phyloP scores from a whole-genome alignment of 805 yeast species.

The Suhomyces sp. region DNA sequence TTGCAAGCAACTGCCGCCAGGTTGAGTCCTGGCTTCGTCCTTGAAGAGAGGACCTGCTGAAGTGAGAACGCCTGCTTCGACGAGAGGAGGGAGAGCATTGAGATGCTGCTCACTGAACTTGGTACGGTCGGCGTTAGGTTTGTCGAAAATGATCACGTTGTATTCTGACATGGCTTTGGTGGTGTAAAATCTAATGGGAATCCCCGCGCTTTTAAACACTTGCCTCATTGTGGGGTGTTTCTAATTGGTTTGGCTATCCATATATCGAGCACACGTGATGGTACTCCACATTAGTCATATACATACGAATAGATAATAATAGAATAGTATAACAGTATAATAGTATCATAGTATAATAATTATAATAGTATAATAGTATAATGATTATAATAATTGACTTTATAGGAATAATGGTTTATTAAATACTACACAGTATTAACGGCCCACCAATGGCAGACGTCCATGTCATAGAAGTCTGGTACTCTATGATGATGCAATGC shows the following conservation, averaged over 20 bases:
- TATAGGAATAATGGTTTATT: neutral
- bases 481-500: constrained; percentile 2
- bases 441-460: neutral
- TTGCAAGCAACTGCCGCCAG: constrained; percentile 69
- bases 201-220: neutral
- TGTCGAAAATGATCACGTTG: constrained; percentile 66
- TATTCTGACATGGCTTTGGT: constrained; percentile 18
- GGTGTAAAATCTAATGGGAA: neutral
- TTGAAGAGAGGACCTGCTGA: constrained; percentile 44
- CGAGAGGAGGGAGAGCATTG: constrained; percentile 41
- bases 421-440: neutral
- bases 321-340: no score
- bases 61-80: constrained; percentile 36
- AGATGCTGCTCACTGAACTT: constrained; percentile 52
- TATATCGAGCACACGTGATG: neutral
- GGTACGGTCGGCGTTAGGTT: constrained; percentile 59
- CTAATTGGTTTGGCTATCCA: neutral
- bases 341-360: no score
- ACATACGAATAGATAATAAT: no score
- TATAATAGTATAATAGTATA: no score
- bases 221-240: neutral
- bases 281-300: no score
- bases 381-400: no score
- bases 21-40: constrained; percentile 44
- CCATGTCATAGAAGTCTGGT: neutral